These are phyloP conservation scores for Conticribra guillardii DNA, from an alignment of 108 stramenopile species.

Conservation along the genomic window DNA sequence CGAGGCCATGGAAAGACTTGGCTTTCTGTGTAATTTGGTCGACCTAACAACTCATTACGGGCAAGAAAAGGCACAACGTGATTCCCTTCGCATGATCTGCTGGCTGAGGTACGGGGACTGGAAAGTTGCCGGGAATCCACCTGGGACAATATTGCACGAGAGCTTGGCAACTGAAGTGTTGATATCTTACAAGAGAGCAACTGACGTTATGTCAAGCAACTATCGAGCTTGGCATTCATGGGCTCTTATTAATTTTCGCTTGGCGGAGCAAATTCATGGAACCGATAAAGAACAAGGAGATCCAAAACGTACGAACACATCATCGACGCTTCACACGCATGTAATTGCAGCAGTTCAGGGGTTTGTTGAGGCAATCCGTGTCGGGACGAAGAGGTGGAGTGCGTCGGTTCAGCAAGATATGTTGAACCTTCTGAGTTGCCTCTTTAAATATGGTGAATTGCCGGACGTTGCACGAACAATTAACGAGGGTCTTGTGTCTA, in stretches of 20 bases:
- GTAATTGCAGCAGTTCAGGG: slow-evolving; percentile 90
- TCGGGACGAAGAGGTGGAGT: slow-evolving; percentile 91
- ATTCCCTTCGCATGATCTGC: slow-evolving; percentile 71
- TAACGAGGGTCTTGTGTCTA: slow-evolving; percentile 72
- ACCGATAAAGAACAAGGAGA: slow-evolving; percentile 52
- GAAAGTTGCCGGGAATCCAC: slow-evolving; percentile 55
- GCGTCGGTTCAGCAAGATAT: slow-evolving; percentile 98
- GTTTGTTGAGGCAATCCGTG: slow-evolving; percentile 89
- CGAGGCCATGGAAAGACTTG: slow-evolving; percentile 75
- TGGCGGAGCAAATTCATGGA: slow-evolving; percentile 80
- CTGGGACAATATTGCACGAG: slow-evolving; percentile 40
- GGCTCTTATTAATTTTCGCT: slow-evolving; percentile 96
- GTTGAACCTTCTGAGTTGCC: slow-evolving; percentile 94
- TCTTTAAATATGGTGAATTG: slow-evolving; percentile 92
- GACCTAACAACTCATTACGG: slow-evolving; percentile 69
- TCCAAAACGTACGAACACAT: slow-evolving; percentile 9
- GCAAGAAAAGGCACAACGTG: slow-evolving; percentile 24
- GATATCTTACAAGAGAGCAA: slow-evolving; percentile 79
- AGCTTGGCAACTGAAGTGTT: slow-evolving; percentile 73
- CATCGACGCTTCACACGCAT: slow-evolving; percentile 56
- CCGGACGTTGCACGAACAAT: slow-evolving; percentile 76
- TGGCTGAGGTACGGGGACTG: slow-evolving; percentile 92
- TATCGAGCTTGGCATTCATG: slow-evolving; percentile 98
- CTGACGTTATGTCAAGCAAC: slow-evolving; percentile 56
- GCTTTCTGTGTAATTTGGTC: slow-evolving; percentile 60